Evolutionary conservation across 2,329 filamentous ascomycete species (phyloP).

Genomic region (Decorospora gaudefroyi): DNA sequence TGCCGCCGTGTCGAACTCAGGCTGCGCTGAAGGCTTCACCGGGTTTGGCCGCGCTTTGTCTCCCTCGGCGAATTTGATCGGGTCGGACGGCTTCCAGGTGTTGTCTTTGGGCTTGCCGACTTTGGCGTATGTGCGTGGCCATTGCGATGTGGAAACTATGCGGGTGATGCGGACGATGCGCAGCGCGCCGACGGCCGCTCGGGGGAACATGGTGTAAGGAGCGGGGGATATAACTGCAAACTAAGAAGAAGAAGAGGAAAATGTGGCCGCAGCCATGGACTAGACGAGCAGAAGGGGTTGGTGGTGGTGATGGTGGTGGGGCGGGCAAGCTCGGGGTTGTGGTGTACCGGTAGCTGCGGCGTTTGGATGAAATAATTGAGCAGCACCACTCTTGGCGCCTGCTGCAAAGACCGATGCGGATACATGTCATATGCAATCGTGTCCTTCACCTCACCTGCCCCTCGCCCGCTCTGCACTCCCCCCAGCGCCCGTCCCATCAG

Average conservation of each 20-base stretch:
- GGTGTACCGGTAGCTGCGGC: slow-evolving; percentile 6
- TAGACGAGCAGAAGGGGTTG: no score
- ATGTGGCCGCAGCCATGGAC: slow-evolving; percentile 3
- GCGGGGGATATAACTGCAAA: slow-evolving; percentile 17
- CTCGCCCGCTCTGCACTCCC: slow-evolving; percentile 2
- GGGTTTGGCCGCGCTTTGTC: slow-evolving; percentile 32
- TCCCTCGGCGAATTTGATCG: slow-evolving; percentile 46
- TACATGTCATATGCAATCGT: slow-evolving; percentile 18
- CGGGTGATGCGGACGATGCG: slow-evolving; percentile 33
- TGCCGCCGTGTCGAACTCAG: slow-evolving; percentile 37
- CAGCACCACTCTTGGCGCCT: slow-evolving; percentile 13
- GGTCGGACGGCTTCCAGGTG: slow-evolving; percentile 50
- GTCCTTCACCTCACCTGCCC: slow-evolving; percentile 14
- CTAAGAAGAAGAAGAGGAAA: slow-evolving; percentile 15
- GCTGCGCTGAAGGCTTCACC: slow-evolving; percentile 42
- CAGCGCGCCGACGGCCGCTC: slow-evolving; percentile 44
- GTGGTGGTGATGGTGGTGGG: not conserved
- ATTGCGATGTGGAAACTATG: slow-evolving; percentile 37
- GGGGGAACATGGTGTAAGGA: slow-evolving; percentile 42
- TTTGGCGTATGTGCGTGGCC: slow-evolving; percentile 34
- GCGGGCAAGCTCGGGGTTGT: not conserved
- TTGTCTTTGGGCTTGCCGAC: slow-evolving; percentile 40
- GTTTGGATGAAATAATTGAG: slow-evolving; percentile 31
- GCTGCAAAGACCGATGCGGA: no score
- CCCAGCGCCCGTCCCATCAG: slow-evolving; percentile 10